phyloP scores from a whole-genome alignment of 306 rosid species.

The Adenanthera pavonina region DNA sequence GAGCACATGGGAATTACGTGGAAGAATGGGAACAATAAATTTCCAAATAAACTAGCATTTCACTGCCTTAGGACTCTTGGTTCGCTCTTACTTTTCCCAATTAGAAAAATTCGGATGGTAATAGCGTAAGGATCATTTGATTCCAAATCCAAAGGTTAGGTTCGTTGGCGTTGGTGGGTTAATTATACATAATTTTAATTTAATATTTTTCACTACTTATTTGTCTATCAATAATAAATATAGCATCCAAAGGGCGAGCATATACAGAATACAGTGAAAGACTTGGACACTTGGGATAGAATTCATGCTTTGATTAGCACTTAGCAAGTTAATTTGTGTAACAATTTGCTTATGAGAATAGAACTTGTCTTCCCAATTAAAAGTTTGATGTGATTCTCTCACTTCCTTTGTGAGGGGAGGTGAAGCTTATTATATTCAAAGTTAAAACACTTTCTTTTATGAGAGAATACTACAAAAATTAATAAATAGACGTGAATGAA shows the following conservation, averaged over 20 bases:
- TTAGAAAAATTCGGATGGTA: too few species aligned
- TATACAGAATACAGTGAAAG: too few species aligned
- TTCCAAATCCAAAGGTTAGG: background rate
- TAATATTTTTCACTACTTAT: background rate
- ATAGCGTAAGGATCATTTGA: background rate
- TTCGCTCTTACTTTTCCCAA: background rate
- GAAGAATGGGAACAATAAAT: background rate
- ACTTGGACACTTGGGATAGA: too few species aligned
- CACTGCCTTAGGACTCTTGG: background rate
- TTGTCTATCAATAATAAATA: too few species aligned
- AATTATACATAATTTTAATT: background rate
- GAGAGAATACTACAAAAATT: background rate
- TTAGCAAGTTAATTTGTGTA: background rate
- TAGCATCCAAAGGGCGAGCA: too few species aligned
- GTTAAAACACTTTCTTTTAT: background rate
- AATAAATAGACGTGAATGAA: too few species aligned
- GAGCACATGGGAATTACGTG: background rate
- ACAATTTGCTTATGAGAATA: background rate
- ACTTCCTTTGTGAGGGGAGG: background rate
- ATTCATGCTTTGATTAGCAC: background rate
- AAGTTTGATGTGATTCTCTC: background rate
- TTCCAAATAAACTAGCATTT: background rate
- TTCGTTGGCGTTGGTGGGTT: background rate
- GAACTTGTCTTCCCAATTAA: background rate
- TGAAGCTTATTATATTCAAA: background rate